A percentile compares a stretch with the other conserved stretches of the same genome.
phyloP scores from a whole-genome alignment of 148 eudicot genomes.

The Rhododendron henanense region DNA sequence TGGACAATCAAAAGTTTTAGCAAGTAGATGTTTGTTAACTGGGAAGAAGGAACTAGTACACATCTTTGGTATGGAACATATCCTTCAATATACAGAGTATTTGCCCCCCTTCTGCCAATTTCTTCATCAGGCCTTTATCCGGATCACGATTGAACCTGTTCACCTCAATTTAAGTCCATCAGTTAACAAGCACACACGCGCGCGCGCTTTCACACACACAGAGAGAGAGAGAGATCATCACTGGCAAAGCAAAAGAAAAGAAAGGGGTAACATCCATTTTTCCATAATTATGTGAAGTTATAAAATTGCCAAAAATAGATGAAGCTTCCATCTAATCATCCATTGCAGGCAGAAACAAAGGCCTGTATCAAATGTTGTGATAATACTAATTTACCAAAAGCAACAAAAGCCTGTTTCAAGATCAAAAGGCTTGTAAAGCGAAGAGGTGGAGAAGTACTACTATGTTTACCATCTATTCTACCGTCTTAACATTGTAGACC shows the following conservation, averaged over 20 bases:
- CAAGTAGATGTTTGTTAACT: not conserved
- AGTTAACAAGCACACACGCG: not conserved
- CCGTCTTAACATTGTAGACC: not conserved
- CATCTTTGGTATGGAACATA: not conserved
- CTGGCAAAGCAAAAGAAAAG: not conserved
- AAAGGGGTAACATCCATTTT: not conserved
- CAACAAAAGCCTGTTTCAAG: not conserved
- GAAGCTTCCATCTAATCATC: not conserved
- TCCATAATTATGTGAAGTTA: not conserved
- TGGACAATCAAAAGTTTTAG: not conserved
- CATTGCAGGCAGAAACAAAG: not conserved
- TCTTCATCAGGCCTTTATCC: slow-evolving; percentile 66
- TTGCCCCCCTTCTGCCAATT: not conserved
- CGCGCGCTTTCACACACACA: too few species aligned
- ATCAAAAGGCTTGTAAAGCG: not conserved
- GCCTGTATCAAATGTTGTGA: not conserved
- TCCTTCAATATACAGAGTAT: not conserved
- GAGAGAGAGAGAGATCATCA: not conserved
- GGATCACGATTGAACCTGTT: slow-evolving; percentile 80
- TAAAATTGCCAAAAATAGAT: not conserved
- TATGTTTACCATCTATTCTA: not conserved
- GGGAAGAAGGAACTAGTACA: not conserved
- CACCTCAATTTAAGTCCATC: slow-evolving; percentile 12
- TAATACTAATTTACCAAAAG: not conserved
- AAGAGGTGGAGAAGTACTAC: too few species aligned